Evolutionary conservation across 495 filamentous ascomycete species (phyloP), one percentile per base, ranked within the genome.

Genomic region (Penicillium samsonianum): DNA sequence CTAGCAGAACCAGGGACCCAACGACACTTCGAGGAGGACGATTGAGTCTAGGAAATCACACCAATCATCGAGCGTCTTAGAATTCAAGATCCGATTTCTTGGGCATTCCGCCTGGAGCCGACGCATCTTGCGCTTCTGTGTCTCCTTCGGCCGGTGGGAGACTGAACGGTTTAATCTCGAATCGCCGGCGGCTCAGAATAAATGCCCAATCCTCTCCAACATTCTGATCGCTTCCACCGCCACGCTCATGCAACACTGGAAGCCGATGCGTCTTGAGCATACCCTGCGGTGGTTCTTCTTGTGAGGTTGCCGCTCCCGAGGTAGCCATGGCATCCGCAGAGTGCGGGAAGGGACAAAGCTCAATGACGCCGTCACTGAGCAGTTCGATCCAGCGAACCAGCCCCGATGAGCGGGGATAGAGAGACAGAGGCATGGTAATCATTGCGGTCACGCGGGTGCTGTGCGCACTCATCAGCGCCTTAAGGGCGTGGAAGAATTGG

Each of bases 91-190:
- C 85, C 11, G 77, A 76, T 64, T 85, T 86, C 41, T 81, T 87
- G 3, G 76, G 80, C 76, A 81, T 82, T 58, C 72, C 78, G 22
- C 72, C 60, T 12, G 72, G 64, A 43, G 57, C 71, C 22, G 73
- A 71, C 30, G 77, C 79, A 45, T 84, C 82, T 65, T 90, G 85
- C 48, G 84, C 87, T 61, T 89, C 85, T 31, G 80, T 79, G 56
- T 93, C 90, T 4, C 85, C 90, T 40, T 90, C 90, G n/a, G 91
- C 81, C 2, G 94, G 94, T 35, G 95, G 95, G 48, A 98, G 74
- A 70, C 87, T 92, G 70, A 89, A 98, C 8, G 90, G 88, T 72
- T 87, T 91, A 59, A 98, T 92, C 58, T 88, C 83, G 63, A 98
- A 86, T 65, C 82, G 91, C 58, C 87, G 86, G 61, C 90, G 81